These are phyloP conservation scores for Pelagophyceae sp. DNA, from an alignment of 352 stramenopile species.

Conservation along the genomic window DNA sequence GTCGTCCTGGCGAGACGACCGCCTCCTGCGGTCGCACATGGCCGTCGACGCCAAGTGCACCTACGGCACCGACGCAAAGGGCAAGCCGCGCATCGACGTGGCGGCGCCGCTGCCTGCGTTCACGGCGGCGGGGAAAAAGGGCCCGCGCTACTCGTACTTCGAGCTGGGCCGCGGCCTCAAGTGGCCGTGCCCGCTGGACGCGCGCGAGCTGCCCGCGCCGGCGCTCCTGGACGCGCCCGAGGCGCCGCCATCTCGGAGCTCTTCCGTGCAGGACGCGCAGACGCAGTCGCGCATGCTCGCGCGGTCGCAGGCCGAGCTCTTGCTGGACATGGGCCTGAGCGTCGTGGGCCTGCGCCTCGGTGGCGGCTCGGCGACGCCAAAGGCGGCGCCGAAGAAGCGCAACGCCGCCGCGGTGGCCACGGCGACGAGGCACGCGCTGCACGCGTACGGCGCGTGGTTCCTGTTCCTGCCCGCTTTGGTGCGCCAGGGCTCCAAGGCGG, in stretches of 20 bases:
- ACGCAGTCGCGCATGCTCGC: not conserved
- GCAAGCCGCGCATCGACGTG: not conserved
- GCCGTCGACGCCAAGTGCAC: not conserved
- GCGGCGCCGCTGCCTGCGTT: not conserved
- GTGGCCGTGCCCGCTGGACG: not conserved
- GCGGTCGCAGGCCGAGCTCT: not conserved
- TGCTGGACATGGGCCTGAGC: not conserved
- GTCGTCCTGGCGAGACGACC: not conserved
- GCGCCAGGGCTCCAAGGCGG: not conserved
- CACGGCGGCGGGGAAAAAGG: not conserved
- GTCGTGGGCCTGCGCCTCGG: constrained; percentile 3
- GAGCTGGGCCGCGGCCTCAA: not conserved
- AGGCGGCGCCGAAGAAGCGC: not conserved
- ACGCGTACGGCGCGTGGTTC: constrained; percentile 2
- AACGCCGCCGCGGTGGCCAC: not conserved
- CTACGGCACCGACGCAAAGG: not conserved
- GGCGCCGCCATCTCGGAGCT: not conserved
- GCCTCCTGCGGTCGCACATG: not conserved
- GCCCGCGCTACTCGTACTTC: not conserved
- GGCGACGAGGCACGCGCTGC: not conserved
- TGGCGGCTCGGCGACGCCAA: not conserved
- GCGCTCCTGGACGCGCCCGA: not conserved
- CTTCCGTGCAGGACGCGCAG: not conserved
- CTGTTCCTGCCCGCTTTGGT: not conserved
- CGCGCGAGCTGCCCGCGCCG: not conserved